phyloP scores from a whole-genome alignment of 2,329 filamentous ascomycete species.

The Aspergillus thermomutatus region DNA sequence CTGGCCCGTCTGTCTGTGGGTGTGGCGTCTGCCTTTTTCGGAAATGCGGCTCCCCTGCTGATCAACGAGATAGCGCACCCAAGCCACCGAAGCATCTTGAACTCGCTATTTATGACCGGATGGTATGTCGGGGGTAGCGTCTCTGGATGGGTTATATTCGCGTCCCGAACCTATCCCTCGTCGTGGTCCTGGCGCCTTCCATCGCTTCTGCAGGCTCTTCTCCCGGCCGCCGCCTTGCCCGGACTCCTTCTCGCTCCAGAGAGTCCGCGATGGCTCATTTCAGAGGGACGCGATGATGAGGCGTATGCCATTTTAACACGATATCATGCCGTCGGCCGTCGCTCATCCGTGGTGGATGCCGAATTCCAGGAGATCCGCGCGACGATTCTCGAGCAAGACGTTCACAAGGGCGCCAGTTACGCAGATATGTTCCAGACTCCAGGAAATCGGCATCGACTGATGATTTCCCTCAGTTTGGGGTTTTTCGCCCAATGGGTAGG shows the following conservation, averaged over 20 bases:
- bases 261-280: conserved; percentile 22
- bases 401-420: conserved; percentile 11
- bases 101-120: conserved; percentile 33
- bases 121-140: conserved; percentile 31
- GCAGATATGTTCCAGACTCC: conserved; percentile 15
- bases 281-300: conserved; percentile 13
- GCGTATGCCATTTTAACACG: conserved; percentile 12
- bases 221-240: conserved; percentile 16
- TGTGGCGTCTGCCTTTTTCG: conserved; percentile 30
- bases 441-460: conserved; percentile 10
- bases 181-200: conserved; percentile 24
- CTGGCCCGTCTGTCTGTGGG: conserved; percentile 38
- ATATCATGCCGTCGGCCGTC: conserved; percentile 17
- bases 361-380: conserved; percentile 18
- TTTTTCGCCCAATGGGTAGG: conserved; percentile 23
- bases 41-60: conserved; percentile 33
- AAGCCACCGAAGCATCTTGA: conserved; percentile 34
- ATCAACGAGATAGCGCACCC: conserved; percentile 48
- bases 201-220: conserved; percentile 16
- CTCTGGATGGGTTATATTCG: conserved; percentile 28
- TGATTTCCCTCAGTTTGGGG: conserved; percentile 12
- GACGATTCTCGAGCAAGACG: conserved; percentile 17
- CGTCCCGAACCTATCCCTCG: conserved; percentile 13
- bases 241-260: conserved; percentile 17
- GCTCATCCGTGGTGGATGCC: conserved; percentile 13